Evolutionary conservation across 1,139 yeast species (phyloP), one percentile per base, ranked within the genome.

Genomic region (Ashbya aceris): DNA sequence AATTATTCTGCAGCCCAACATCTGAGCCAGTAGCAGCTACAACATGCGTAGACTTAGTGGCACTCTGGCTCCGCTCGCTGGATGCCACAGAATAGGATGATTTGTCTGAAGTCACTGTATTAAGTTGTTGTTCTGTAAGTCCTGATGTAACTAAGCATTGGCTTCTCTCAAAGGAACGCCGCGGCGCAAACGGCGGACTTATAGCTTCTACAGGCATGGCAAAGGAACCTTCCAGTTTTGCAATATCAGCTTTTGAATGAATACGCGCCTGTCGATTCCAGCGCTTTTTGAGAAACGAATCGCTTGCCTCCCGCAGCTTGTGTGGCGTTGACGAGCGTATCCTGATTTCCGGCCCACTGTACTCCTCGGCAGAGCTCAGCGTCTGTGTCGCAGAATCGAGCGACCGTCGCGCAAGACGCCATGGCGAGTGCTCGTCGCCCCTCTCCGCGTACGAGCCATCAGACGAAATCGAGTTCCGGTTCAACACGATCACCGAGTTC

Each of bases 181-280:
- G 23, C 5, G 5, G 23, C 23, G 23, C 23, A 17, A 17, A 17
- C 6, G 23, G 23, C 23, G 23, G 23, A 6, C 23, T 17, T 3
- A 17, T 17, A 4, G 23, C 23, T 17, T 17, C 23, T 17, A 17
- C 23, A 17, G 23, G 23, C 23, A 17, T 17, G 23, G 23, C 5
- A 17, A 17, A 17, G 23, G 23, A 17, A 17, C 23, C 23, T 5
- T 34, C 49, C 31, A 52, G 38, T 12, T 41, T 40, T 26, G 47
- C 30, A n/a, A 58, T 44, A 35, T 60, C 62, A 27, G 52, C 56
- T 43, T 55, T 52, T 0, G 62, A 57, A 40, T 54, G 59, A 7
- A 58, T 58, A 37, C 57, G 48, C 9, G 55, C 59, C 33, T 55
- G 53, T 39, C 64, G 50, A 40, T 60, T 58, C 42, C 47, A 44